phyloP scores from a whole-genome alignment of 176 grass and related monocot genomes.

The Oryza rufipogon region DNA sequence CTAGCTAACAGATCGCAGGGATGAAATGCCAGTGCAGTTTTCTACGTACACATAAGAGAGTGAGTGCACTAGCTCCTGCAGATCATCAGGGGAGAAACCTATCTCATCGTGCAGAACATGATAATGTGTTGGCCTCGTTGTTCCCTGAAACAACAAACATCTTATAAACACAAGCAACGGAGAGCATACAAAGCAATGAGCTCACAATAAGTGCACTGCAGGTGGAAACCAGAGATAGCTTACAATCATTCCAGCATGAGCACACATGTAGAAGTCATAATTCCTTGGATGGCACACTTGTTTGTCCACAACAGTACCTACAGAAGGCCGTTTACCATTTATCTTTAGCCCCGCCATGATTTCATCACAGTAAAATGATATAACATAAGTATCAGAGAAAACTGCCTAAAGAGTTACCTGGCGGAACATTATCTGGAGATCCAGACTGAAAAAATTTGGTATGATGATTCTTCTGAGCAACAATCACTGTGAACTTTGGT shows the following conservation, averaged over 20 bases:
- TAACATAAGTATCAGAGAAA: background rate
- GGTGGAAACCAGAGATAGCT: conserved; percentile 17
- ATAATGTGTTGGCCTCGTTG: conserved; percentile 79
- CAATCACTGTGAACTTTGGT: conserved; percentile 75
- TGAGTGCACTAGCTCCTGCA: conserved; percentile 91
- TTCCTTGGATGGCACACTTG: conserved; percentile 89
- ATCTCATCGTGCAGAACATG: conserved; percentile 91
- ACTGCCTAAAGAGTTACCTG: conserved; percentile 51
- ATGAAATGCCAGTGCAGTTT: background rate
- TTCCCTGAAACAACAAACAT: conserved; percentile 55
- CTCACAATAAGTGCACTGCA: background rate
- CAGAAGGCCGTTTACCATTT: conserved; percentile 5
- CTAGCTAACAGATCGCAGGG: background rate
- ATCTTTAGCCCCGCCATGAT: background rate
- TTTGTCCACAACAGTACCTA: conserved; percentile 85
- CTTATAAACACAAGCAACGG: background rate
- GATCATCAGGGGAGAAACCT: conserved; percentile 67
- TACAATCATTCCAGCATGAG: conserved; percentile 85
- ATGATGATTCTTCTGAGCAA: conserved; percentile 92
- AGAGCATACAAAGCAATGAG: background rate
- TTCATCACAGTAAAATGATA: background rate
- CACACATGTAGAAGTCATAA: conserved; percentile 95
- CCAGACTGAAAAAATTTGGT: conserved; percentile 78
- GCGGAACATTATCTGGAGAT: conserved; percentile 82
- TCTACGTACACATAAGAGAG: conserved; percentile 91